A percentile compares a stretch with the other conserved stretches of the same genome.
phyloP scores from a whole-genome alignment of 2,329 filamentous ascomycete genomes.

The Clonostachys rhizophaga region DNA sequence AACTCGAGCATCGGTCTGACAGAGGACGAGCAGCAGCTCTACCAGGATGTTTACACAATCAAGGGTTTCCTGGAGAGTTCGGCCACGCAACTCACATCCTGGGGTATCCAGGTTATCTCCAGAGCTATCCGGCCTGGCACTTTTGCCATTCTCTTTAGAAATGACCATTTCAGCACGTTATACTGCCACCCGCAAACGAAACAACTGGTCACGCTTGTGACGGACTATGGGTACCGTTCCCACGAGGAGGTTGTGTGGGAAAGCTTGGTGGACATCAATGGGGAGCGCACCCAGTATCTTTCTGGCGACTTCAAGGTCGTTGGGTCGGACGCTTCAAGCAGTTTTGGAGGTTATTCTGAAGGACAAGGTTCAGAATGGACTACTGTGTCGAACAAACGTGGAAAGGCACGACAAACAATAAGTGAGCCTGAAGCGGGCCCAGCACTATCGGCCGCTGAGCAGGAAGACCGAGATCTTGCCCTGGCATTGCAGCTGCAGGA shows the following conservation, averaged over 20 bases:
- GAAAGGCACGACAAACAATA: constrained; percentile 11
- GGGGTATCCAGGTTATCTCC: constrained; percentile 72
- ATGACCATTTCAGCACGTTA: constrained; percentile 93
- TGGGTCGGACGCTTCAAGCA: constrained; percentile 38
- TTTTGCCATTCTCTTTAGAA: constrained; percentile 89
- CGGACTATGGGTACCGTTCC: constrained; percentile 82
- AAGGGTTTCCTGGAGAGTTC: constrained; percentile 76
- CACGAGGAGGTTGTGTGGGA: constrained; percentile 97
- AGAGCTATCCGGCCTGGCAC: constrained; percentile 69
- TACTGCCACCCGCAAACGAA: constrained; percentile 80
- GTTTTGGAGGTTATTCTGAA: constrained; percentile 1
- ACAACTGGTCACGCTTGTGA: constrained; percentile 79
- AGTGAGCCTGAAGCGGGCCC: background rate
- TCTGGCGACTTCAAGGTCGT: constrained; percentile 87
- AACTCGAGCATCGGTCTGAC: constrained; percentile 45
- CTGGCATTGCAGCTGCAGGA: constrained; percentile 91
- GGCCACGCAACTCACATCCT: constrained; percentile 81
- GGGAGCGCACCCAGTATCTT: constrained; percentile 76
- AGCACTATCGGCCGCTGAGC: constrained; percentile 27
- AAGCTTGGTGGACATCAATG: constrained; percentile 82
- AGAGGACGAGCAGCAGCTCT: constrained; percentile 69
- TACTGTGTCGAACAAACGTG: constrained; percentile 36
- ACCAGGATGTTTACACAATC: constrained; percentile 80
- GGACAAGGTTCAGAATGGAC: constrained; percentile 43
- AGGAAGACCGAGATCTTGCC: constrained; percentile 84